Evolutionary conservation across 495 filamentous ascomycete genomes (phyloP).

Genomic region (Trichoderma reesei): DNA sequence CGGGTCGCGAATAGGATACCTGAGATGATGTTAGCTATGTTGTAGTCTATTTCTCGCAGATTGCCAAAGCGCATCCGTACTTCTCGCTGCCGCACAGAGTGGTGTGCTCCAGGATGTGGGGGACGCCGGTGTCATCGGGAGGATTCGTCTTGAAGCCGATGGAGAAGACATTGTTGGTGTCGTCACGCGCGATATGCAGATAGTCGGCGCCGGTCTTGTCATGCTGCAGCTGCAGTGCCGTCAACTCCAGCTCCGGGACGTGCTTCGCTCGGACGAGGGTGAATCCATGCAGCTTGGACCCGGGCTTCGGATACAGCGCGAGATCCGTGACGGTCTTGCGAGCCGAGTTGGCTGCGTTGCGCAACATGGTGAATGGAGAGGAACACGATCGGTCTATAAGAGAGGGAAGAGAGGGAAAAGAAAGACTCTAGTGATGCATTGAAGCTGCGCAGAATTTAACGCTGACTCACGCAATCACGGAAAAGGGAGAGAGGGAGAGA

Average conservation of each 20-base stretch:
- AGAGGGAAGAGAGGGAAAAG: neutral
- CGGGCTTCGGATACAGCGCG: constrained; percentile 59
- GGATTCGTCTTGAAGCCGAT: constrained; percentile 99
- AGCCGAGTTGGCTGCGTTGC: constrained; percentile 38
- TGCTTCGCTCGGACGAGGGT: constrained; percentile 79
- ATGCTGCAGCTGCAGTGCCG: constrained; percentile 79
- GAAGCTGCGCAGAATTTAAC: neutral
- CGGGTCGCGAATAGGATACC: constrained; percentile 90
- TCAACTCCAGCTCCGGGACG: constrained; percentile 87
- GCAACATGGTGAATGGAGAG: constrained; percentile 38
- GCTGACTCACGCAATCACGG: neutral
- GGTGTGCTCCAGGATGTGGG: constrained; percentile 95
- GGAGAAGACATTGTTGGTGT: constrained; percentile 98
- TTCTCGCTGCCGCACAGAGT: constrained; percentile 96
- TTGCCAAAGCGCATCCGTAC: constrained; percentile 36
- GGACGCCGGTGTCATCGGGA: constrained; percentile 89
- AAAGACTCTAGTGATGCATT: neutral
- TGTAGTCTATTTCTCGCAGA: neutral
- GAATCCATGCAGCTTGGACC: constrained; percentile 86
- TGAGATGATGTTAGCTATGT: constrained; percentile 29
- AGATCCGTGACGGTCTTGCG: constrained; percentile 63
- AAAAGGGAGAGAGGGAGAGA: too few species aligned
- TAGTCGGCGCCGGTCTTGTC: constrained; percentile 93
- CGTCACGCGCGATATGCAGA: constrained; percentile 85
- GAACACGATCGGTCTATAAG: constrained; percentile 12